Percentiles rank a stretch among this genome's conserved stretches.
Conservation (phyloP, 805 yeast species). For the Myxozyma neglecta region DNA sequence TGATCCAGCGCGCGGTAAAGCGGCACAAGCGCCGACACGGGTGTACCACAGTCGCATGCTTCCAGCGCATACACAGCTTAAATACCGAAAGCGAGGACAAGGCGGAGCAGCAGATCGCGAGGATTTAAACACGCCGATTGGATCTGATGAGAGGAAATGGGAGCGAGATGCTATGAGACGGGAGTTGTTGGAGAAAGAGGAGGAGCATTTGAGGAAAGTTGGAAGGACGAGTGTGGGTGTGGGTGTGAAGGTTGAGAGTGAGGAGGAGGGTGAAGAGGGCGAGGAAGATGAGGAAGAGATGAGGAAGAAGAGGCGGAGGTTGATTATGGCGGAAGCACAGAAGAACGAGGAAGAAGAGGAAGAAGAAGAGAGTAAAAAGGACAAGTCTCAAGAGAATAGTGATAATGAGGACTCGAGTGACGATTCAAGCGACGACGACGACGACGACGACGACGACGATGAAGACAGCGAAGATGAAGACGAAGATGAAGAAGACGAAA, state of each 20-base stretch:
- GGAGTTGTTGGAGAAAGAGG: slow-evolving; percentile 35
- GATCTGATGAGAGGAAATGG: slow-evolving; percentile 21
- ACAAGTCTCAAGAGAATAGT: slow-evolving; percentile 6
- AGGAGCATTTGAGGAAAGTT: slow-evolving; percentile 26
- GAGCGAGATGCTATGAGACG: slow-evolving; percentile 33
- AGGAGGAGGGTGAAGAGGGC: slow-evolving; percentile 6
- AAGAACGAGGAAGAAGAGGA: slow-evolving; percentile 22
- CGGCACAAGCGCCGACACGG: slow-evolving; percentile 45
- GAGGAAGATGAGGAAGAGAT: slow-evolving; percentile 16
- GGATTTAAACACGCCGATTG: slow-evolving; percentile 10
- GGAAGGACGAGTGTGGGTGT: slow-evolving; percentile 6
- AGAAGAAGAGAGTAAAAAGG: neutral
- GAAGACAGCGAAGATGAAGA: slow-evolving; percentile 33
- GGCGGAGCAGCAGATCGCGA: slow-evolving; percentile 39
- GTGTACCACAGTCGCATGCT: slow-evolving; percentile 55
- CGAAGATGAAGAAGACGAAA: slow-evolving; percentile 40
- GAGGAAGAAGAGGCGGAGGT: slow-evolving; percentile 21
- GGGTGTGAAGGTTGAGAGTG: slow-evolving; percentile 12
- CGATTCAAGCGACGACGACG: slow-evolving; percentile 10
- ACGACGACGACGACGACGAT: slow-evolving; percentile 18
- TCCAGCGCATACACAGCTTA: slow-evolving; percentile 57
- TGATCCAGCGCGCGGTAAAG: slow-evolving; percentile 61
- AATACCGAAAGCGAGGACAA: slow-evolving; percentile 45
- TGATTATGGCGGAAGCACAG: slow-evolving; percentile 28
- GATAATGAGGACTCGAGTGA: slow-evolving; percentile 9